These are phyloP conservation scores for Caloboletus inedulis DNA, from an alignment of 1,284 basidiomycete species.

Conservation along the genomic window DNA sequence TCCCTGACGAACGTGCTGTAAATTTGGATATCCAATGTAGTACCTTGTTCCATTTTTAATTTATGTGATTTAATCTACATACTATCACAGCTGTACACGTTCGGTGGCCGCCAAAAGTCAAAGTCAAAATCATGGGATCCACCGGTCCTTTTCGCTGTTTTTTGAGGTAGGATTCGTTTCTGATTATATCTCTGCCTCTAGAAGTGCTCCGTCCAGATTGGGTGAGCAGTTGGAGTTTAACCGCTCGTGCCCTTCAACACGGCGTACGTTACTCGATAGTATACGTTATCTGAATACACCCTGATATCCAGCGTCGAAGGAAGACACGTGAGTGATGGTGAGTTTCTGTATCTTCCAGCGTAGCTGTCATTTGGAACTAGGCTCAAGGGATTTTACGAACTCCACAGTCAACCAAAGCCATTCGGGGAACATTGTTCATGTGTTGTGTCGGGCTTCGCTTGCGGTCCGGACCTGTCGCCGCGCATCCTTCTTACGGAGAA, in stretches of 20 bases:
- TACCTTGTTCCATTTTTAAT: not conserved
- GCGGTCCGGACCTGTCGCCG: not conserved
- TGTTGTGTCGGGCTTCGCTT: not conserved
- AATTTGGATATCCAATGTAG: not conserved
- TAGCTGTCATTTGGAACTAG: not conserved
- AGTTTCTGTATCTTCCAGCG: not conserved
- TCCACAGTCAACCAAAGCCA: not conserved
- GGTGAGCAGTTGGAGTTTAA: not conserved
- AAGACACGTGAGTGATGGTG: not conserved
- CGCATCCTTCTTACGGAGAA: not conserved
- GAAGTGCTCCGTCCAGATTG: not conserved
- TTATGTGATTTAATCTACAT: not conserved
- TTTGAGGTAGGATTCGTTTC: not conserved
- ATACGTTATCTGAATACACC: not conserved
- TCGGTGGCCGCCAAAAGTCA: not conserved
- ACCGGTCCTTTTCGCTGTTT: not conserved
- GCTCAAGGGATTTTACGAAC: not conserved
- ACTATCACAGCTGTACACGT: not conserved
- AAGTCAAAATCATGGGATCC: not conserved
- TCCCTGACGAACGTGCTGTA: not conserved
- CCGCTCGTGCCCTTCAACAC: not conserved
- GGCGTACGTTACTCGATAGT: not conserved
- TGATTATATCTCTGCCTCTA: not conserved
- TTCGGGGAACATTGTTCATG: not conserved
- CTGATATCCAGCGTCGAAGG: not conserved